These are phyloP conservation scores for Rubia tinctorum DNA, from an alignment of 305 asterid genomes.

Conservation along the genomic window DNA sequence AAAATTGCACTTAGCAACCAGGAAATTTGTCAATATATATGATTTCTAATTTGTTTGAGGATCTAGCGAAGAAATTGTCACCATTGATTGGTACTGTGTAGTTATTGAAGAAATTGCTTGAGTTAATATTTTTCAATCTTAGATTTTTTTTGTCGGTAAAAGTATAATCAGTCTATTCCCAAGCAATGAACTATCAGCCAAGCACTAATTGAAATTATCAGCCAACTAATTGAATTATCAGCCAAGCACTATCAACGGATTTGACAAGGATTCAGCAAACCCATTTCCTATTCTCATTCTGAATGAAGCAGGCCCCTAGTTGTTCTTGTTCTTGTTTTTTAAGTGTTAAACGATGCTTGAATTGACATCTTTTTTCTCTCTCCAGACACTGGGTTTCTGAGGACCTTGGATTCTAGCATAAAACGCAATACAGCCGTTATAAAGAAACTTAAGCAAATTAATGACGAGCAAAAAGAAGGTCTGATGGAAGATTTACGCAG, in stretches of 20 bases:
- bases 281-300: too few relatives aligned
- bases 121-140: too few relatives aligned
- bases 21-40: background rate
- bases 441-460: constrained; percentile 93
- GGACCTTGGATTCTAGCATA: constrained; percentile 98
- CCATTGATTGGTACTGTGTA: background rate
- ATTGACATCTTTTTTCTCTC: constrained; percentile 19
- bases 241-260: too few relatives aligned
- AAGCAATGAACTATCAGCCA: background rate
- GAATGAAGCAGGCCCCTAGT: background rate
- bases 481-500: constrained; percentile 90
- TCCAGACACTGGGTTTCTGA: constrained; percentile 80
- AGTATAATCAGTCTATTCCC: background rate
- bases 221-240: too few relatives aligned
- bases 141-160: background rate
- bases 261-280: too few relatives aligned
- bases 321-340: background rate
- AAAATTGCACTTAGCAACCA: background rate
- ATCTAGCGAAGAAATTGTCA: background rate
- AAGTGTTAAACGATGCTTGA: constrained; percentile 15
- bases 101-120: background rate
- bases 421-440: constrained; percentile 97
- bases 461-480: constrained; percentile 93
- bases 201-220: too few relatives aligned
- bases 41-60: background rate